Conservation (phyloP, 2,329 filamentous ascomycete species). For the Didymella glomerata region DNA sequence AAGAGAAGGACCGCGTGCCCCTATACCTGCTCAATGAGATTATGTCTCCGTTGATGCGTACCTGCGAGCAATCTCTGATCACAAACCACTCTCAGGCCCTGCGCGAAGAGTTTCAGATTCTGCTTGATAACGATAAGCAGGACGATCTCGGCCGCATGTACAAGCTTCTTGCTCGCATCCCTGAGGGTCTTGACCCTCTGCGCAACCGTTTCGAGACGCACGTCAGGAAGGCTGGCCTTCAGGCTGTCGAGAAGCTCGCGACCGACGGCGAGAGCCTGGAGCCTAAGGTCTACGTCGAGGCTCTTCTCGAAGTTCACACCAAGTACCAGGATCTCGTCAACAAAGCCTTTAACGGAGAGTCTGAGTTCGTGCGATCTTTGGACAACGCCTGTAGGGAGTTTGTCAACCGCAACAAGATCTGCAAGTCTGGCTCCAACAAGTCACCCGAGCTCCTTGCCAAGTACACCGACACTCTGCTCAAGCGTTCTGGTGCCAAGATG, state of each 20-base stretch:
- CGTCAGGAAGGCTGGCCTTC: conserved; percentile 86
- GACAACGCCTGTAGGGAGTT: conserved; percentile 98
- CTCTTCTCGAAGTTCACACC: conserved; percentile 90
- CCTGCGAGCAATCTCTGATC: conserved; percentile 89
- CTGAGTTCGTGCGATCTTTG: conserved; percentile 93
- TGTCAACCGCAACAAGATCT: conserved; percentile 96
- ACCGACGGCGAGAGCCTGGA: conserved; percentile 89
- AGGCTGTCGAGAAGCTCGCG: conserved; percentile 89
- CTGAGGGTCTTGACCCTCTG: conserved; percentile 88
- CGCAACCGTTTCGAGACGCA: conserved; percentile 89
- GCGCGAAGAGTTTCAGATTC: conserved; percentile 91
- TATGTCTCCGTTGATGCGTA: conserved; percentile 80
- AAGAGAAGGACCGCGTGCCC: conserved; percentile 92
- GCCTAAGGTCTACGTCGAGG: conserved; percentile 96
- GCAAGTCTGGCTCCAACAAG: conserved; percentile 90
- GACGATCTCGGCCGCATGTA: conserved; percentile 98
- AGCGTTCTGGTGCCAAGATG: conserved; percentile 85
- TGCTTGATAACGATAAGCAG: conserved; percentile 92
- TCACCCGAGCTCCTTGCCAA: conserved; percentile 95
- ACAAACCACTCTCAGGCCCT: conserved; percentile 85
- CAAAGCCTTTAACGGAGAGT: conserved; percentile 91
- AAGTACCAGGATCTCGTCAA: conserved; percentile 93
- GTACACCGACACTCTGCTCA: conserved; percentile 90
- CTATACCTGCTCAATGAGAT: conserved; percentile 95
- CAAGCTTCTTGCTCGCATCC: conserved; percentile 84